phyloP scores from a whole-genome alignment of 202 grass and related monocot species.

The Setaria italica region DNA sequence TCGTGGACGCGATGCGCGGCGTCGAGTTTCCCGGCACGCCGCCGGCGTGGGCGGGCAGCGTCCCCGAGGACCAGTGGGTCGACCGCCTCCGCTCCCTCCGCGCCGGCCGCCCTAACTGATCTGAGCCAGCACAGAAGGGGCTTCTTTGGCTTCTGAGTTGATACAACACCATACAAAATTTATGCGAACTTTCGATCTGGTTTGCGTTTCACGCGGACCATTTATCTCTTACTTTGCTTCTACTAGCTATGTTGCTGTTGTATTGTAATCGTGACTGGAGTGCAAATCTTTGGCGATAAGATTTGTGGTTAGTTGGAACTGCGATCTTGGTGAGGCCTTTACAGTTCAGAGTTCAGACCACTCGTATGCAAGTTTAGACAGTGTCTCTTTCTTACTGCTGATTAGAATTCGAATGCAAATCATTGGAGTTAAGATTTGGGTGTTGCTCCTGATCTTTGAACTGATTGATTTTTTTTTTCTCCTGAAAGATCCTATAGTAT shows the following conservation, averaged over 20 bases:
- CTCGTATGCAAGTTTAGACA: not conserved
- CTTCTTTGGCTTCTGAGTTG: not conserved
- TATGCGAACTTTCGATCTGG: not conserved
- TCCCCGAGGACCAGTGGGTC: slow-evolving; percentile 55
- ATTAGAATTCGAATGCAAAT: not conserved
- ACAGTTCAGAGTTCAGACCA: not conserved
- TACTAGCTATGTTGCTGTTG: not conserved
- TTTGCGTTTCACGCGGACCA: not conserved
- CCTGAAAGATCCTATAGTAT: not conserved
- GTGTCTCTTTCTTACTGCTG: not conserved
- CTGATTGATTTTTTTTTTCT: not conserved
- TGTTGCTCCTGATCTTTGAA: not conserved
- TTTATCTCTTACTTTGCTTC: not conserved
- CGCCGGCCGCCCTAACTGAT: slow-evolving; percentile 25
- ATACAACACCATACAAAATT: not conserved
- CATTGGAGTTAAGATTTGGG: not conserved
- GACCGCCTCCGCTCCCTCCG: slow-evolving; percentile 52
- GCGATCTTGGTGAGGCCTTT: not conserved
- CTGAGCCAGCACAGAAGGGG: not conserved
- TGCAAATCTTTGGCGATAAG: not conserved
- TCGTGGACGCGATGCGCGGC: slow-evolving; percentile 61
- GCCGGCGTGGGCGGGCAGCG: slow-evolving; percentile 49
- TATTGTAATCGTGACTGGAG: not conserved
- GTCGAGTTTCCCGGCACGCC: slow-evolving; percentile 56
- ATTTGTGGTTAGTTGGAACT: not conserved